Percentiles rank a stretch among this genome's conserved stretches.
Conservation (phyloP, 345 rosid species). For the Hypericum androsaemum region DNA sequence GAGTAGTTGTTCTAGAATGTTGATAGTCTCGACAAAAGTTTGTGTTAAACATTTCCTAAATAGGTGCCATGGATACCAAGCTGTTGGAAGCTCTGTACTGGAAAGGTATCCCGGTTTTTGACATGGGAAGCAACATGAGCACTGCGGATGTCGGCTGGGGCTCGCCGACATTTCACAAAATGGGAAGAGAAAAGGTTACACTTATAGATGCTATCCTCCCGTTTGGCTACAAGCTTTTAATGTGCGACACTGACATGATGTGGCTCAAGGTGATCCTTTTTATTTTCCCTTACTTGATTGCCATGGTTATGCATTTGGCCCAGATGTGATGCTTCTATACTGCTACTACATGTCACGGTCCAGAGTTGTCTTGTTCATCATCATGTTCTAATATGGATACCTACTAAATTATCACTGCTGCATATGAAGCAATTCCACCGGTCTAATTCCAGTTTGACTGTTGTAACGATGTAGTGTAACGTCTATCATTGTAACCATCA, state of each 20-base stretch:
- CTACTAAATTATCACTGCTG: too few species aligned
- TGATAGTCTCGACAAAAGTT: neutral
- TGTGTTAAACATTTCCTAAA: neutral
- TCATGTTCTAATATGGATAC: too few species aligned
- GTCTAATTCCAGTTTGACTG: too few species aligned
- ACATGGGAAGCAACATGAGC: conserved; percentile 97
- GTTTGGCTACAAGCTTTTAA: conserved; percentile 71
- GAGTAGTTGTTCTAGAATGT: neutral
- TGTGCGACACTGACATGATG: conserved; percentile 99
- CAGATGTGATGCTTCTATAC: neutral
- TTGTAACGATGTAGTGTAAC: too few species aligned
- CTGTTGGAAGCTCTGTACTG: conserved; percentile 85
- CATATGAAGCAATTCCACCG: too few species aligned
- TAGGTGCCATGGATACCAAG: conserved; percentile 97
- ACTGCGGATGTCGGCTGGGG: conserved; percentile 98
- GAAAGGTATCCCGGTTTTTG: conserved; percentile 97
- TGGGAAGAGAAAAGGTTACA: conserved; percentile 97
- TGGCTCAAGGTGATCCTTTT: conserved; percentile 71
- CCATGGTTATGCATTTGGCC: neutral
- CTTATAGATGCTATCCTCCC: conserved; percentile 82
- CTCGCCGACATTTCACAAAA: conserved; percentile 88
- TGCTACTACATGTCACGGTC: too few species aligned
- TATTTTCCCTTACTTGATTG: neutral
- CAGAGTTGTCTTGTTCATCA: too few species aligned
- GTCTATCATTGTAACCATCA: too few species aligned